A percentile compares a stretch with the other conserved stretches of the same genome.
Evolutionary conservation across 2,329 filamentous ascomycete species (phyloP).

Genomic region (Hirsutella thompsonii): DNA sequence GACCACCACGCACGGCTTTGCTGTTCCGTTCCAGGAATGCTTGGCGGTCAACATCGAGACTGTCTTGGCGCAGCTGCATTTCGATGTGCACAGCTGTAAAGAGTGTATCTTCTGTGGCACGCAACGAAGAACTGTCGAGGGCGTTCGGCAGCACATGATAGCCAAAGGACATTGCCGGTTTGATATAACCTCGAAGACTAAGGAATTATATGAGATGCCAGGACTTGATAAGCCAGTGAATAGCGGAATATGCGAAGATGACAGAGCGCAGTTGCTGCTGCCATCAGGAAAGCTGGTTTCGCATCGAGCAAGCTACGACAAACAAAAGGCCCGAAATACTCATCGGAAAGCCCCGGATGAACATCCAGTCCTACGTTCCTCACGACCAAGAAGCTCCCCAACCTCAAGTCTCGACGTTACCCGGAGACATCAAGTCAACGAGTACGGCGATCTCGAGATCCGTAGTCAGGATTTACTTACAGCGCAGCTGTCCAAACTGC

Average conservation of each 20-base stretch:
- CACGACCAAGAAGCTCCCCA: background rate
- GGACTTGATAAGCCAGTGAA: background rate
- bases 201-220: constrained; percentile 26
- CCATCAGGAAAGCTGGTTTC: background rate
- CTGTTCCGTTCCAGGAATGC: constrained; percentile 23
- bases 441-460: background rate
- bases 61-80: constrained; percentile 32
- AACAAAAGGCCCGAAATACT: background rate
- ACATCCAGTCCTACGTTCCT: background rate
- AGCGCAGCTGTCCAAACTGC: constrained; percentile 7
- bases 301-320: background rate
- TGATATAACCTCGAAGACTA: constrained; percentile 24
- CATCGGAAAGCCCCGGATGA: background rate
- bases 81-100: constrained; percentile 33
- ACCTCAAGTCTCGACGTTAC: background rate
- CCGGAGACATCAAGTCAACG: background rate
- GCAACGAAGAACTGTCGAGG: constrained; percentile 26
- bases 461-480: constrained; percentile 8
- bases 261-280: background rate
- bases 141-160: constrained; percentile 36
- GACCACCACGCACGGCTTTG: constrained; percentile 32
- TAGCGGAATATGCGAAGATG: background rate
- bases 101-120: constrained; percentile 39
- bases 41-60: constrained; percentile 32
- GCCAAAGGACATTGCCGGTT: constrained; percentile 35